Evolutionary conservation across 805 yeast genomes (phyloP), one percentile per base, ranked within the genome.

Genomic region (Yamadazyma philogaea): DNA sequence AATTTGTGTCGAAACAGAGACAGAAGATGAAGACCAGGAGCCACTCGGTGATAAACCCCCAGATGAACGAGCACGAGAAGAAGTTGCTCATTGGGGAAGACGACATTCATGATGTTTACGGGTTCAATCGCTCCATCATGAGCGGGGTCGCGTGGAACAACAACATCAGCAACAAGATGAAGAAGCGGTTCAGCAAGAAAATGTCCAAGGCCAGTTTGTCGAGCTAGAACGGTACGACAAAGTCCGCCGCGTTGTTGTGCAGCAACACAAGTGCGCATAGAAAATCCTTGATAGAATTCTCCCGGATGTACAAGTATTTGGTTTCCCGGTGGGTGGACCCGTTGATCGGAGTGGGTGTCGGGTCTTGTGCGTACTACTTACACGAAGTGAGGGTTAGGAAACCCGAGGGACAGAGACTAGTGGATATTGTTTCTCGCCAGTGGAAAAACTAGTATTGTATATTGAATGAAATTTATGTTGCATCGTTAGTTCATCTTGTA

Each of bases 1-100:
- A 78, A 52, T 90, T 82, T 60, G 97, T 91, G 11, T 68, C 80
- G 6, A 78, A 78, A 30, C 83, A 79, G 53, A 61, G 95, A 40
- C 61, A 62, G 30, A 66, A 72, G 41, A 33, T 69, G 12, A 54
- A 53, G 32, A 49, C 47, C 28, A 66, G 60, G 37, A 64, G 54
- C 42, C 50, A 45, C n/a, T 48, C 60, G 3, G 53, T 51, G 4
- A 51, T 65, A 27, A 58, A 57, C 4, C 61, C 70, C 0, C 66
- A 61, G 31, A 55, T 70, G 56, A 70, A 66, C 19, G 70, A 61
- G 6, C 66, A 59, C 16, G 78, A 73, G 46, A 54, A 70, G 30
- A 56, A 56, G 38, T 55, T 67, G 11, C 50, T 53, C 15, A 16
- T 12, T 6, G 39, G 45, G 5, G 65, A 61, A 16, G 61, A 60